Evolutionary conservation across 73 alveolate species (phyloP).

Genomic region (Stentor coeruleus): DNA sequence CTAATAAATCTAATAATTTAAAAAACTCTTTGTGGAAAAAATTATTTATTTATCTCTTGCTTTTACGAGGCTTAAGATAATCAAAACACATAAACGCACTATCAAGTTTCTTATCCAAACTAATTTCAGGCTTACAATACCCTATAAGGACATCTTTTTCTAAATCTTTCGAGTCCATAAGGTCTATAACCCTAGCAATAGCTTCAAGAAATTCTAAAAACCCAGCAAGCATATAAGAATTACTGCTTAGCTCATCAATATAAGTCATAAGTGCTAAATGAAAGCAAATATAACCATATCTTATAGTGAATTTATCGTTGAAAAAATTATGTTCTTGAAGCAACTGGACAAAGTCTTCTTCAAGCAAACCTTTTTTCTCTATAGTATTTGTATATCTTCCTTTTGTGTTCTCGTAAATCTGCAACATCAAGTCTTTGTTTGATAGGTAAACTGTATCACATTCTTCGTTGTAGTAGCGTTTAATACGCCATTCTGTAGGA

Average conservation of each 20-base stretch:
- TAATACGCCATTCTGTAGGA: not conserved
- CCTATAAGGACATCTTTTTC: not conserved
- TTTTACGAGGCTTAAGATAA: not conserved
- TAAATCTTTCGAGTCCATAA: not conserved
- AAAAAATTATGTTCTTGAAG: not conserved
- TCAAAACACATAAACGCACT: not conserved
- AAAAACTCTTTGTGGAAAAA: too few relatives aligned
- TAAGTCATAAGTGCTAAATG: not conserved
- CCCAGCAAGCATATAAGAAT: not conserved
- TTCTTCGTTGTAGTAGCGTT: not conserved
- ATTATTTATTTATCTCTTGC: not conserved
- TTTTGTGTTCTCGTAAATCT: not conserved
- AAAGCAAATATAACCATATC: not conserved
- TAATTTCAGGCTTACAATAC: not conserved
- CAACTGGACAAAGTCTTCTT: not conserved
- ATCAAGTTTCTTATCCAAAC: not conserved
- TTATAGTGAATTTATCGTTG: not conserved
- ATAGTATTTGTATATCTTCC: not conserved
- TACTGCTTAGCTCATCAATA: not conserved
- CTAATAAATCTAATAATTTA: too few relatives aligned
- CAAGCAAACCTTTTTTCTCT: not conserved
- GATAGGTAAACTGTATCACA: not conserved
- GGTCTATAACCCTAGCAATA: not conserved
- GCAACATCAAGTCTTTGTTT: not conserved
- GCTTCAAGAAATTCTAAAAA: not conserved